Conservation (phyloP, 805 yeast species). For the Candida gorgasii region DNA sequence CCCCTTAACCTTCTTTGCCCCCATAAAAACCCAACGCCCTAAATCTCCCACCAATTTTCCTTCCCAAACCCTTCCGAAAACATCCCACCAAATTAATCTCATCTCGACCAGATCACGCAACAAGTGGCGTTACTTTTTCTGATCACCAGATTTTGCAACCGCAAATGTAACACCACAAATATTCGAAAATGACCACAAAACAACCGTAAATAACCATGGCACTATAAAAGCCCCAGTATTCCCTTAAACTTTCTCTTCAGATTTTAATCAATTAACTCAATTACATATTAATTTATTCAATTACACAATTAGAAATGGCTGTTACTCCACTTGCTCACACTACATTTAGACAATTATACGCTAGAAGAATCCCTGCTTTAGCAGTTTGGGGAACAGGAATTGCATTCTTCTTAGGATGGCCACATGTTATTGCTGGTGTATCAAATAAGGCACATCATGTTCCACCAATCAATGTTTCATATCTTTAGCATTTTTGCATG, state of each 20-base stretch:
- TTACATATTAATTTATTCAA: neutral
- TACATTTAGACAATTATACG: slow-evolving; percentile 21
- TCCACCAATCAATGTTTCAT: slow-evolving; percentile 26
- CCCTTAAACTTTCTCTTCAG: slow-evolving; percentile 3
- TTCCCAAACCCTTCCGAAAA: neutral
- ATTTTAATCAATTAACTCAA: slow-evolving; percentile 3
- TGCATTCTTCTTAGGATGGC: slow-evolving; percentile 36
- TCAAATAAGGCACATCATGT: slow-evolving; percentile 27
- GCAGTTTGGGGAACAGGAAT: slow-evolving; percentile 34
- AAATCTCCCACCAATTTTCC: neutral
- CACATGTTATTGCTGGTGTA: slow-evolving; percentile 27
- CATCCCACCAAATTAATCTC: neutral
- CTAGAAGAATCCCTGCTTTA: slow-evolving; percentile 31
- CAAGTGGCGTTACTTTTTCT: slow-evolving; percentile 11
- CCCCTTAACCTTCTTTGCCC: too few relatives aligned
- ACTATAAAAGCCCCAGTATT: neutral
- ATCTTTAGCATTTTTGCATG: slow-evolving; percentile 7
- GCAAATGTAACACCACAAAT: neutral
- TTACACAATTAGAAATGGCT: slow-evolving; percentile 5
- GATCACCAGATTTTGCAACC: slow-evolving; percentile 13
- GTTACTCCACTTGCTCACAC: slow-evolving; percentile 14
- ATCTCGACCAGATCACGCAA: too few relatives aligned
- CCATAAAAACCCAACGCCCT: too few relatives aligned
- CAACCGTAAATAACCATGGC: too few relatives aligned
- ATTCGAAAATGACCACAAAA: too few relatives aligned